These are phyloP conservation scores for Mortierella sp. DNA, from an alignment of 371 early-diverging fungal genomes.

Conservation along the genomic window DNA sequence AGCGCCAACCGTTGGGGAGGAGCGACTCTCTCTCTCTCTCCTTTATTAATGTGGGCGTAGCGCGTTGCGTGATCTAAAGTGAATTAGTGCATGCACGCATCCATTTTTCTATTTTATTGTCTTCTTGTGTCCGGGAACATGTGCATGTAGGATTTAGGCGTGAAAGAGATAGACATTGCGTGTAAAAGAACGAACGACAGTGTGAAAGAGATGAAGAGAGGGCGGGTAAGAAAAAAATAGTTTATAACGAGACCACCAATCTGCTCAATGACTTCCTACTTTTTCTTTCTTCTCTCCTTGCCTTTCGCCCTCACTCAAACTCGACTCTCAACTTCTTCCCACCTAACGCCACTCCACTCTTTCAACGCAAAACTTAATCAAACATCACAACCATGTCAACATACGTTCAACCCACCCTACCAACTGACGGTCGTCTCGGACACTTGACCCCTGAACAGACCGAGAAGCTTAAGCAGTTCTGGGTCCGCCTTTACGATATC, in stretches of 20 bases:
- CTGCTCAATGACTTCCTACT: neutral
- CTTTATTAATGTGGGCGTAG: neutral
- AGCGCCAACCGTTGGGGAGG: neutral
- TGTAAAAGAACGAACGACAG: too few relatives aligned
- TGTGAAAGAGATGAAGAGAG: too few relatives aligned
- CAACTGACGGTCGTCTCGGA: conserved; percentile 58
- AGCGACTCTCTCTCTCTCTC: neutral
- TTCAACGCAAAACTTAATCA: neutral
- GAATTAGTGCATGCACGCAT: neutral
- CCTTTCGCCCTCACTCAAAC: neutral
- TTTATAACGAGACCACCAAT: neutral
- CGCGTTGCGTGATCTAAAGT: conserved; percentile 1
- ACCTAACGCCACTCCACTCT: conserved; percentile 6
- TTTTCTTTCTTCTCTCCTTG: neutral
- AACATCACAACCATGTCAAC: conserved; percentile 10
- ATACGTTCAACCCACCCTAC: conserved; percentile 24
- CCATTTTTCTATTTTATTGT: too few relatives aligned
- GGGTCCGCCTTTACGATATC: conserved; percentile 65
- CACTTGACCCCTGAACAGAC: conserved; percentile 64
- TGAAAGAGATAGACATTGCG: neutral
- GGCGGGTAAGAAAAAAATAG: too few relatives aligned
- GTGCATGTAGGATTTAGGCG: conserved; percentile 5
- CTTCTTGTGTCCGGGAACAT: neutral
- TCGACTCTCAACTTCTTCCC: neutral
- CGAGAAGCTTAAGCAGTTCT: conserved; percentile 67